Percentiles rank a stretch among this genome's conserved stretches.
Conservation (phyloP, 352 stramenopile species). For the Poterioochromonas sp. region DNA sequence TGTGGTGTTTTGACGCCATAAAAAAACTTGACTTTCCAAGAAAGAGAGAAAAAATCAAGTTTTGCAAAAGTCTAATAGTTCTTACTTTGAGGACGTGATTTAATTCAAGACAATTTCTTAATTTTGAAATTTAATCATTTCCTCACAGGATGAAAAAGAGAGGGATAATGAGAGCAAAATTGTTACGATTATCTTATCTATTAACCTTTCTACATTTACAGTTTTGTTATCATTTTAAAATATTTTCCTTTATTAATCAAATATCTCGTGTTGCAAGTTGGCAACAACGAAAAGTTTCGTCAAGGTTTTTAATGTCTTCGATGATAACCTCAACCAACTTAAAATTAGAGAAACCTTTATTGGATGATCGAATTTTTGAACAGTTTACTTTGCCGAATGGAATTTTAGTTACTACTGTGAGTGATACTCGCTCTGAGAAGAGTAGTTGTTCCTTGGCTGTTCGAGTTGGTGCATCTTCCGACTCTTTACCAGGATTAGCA, state of each 20-base stretch:
- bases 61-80: background rate
- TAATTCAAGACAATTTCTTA: background rate
- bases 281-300: no score
- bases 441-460: background rate
- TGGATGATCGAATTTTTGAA: background rate
- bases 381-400: slow-evolving; percentile 14
- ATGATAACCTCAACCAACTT: no score
- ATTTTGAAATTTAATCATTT: background rate
- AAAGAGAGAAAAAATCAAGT: background rate
- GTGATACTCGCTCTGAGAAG: background rate
- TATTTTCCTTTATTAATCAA: background rate
- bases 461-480: background rate
- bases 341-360: background rate
- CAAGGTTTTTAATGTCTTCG: no score
- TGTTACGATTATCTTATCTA: background rate
- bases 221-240: background rate
- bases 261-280: background rate
- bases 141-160: background rate
- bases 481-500: slow-evolving; percentile 16
- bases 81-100: background rate
- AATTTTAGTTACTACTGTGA: background rate
- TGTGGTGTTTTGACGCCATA: background rate
- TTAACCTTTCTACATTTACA: background rate
- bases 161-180: background rate
- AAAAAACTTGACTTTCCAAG: background rate